Conservation (phyloP, 441 rosid species). For the Lepidium campestre region DNA sequence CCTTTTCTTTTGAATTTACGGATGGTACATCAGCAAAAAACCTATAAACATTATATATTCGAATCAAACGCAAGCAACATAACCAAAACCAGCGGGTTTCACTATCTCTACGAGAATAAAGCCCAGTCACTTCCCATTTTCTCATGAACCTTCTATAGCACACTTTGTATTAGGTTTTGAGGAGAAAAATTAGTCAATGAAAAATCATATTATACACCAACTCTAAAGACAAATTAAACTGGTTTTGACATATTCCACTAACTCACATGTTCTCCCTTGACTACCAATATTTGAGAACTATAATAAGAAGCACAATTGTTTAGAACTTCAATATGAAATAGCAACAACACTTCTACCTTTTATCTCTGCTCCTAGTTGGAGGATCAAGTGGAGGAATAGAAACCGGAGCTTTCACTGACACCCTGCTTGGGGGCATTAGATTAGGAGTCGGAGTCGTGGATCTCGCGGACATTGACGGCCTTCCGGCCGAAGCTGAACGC, state of each 20-base stretch:
- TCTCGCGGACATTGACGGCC: slow-evolving; percentile 57
- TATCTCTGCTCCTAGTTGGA: slow-evolving; percentile 44
- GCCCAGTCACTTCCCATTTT: neutral
- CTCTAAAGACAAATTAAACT: neutral
- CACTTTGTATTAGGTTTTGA: neutral
- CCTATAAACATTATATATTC: slow-evolving; percentile 33
- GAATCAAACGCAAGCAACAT: neutral
- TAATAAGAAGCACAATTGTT: neutral
- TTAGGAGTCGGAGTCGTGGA: slow-evolving; percentile 32
- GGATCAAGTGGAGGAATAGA: slow-evolving; percentile 62
- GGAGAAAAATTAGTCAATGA: neutral
- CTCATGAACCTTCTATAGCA: slow-evolving; percentile 8
- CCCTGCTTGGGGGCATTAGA: slow-evolving; percentile 49
- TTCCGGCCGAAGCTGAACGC: slow-evolving; percentile 70
- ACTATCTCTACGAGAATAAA: neutral
- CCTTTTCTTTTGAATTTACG: slow-evolving; percentile 43
- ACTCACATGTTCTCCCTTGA: neutral
- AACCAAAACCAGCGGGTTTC: neutral
- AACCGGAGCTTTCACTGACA: slow-evolving; percentile 44
- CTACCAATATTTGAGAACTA: neutral
- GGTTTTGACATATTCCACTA: slow-evolving; percentile 7
- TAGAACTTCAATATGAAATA: neutral
- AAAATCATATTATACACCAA: neutral
- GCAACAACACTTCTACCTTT: slow-evolving; percentile 34
- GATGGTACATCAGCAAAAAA: slow-evolving; percentile 46